Evolutionary conservation across 192 early-diverging fungal species (phyloP).

Genomic region (Dispira simplex): DNA sequence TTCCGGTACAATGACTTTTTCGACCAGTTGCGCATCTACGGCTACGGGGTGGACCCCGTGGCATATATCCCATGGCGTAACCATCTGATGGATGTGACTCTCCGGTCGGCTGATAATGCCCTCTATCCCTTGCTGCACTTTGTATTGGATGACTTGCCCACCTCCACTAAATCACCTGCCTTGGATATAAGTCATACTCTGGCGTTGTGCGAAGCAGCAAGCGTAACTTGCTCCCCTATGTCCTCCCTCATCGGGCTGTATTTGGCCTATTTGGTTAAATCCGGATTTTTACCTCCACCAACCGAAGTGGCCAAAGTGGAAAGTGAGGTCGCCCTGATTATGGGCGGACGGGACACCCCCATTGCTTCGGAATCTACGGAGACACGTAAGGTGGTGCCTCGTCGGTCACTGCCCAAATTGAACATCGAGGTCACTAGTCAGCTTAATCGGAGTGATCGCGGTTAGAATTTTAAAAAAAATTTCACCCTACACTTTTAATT

Average conservation of each 20-base stretch:
- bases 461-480: background rate
- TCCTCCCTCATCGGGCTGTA: conserved; percentile 58
- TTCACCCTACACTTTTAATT: too few relatives aligned
- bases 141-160: conserved; percentile 94
- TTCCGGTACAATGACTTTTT: conserved; percentile 91
- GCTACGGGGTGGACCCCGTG: conserved; percentile 50
- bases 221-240: conserved; percentile 36
- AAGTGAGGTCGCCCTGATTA: background rate
- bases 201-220: conserved; percentile 27
- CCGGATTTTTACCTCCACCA: conserved; percentile 58
- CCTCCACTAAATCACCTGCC: conserved; percentile 74
- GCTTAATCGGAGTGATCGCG: background rate
- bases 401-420: background rate
- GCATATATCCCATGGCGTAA: conserved; percentile 93
- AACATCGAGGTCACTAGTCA: background rate
- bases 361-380: background rate
- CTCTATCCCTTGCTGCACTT: conserved; percentile 95
- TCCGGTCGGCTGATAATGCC: conserved; percentile 65
- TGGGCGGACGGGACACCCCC: background rate
- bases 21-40: conserved; percentile 43
- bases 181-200: conserved; percentile 69
- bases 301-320: background rate
- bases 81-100: conserved; percentile 80
- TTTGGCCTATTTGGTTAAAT: conserved; percentile 78
- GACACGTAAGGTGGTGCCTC: background rate